These are phyloP conservation scores for Fusarium cyanostomum DNA, from an alignment of 2,329 filamentous ascomycete species.

Conservation along the genomic window DNA sequence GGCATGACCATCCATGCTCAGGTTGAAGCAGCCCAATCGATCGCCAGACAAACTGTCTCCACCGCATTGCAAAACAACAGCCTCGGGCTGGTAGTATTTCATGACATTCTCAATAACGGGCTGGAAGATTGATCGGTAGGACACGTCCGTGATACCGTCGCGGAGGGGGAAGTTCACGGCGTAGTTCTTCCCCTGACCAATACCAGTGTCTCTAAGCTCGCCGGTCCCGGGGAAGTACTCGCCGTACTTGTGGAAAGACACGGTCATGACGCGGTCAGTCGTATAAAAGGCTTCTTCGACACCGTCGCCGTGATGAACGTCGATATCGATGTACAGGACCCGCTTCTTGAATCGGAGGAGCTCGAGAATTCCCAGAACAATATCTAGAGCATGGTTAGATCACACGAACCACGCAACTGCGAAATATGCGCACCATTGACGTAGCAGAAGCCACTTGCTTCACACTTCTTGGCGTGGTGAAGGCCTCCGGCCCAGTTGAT, in stretches of 20 bases:
- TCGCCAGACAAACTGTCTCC: conserved; percentile 95
- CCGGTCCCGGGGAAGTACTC: conserved; percentile 96
- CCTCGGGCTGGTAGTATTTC: conserved; percentile 86
- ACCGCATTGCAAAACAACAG: conserved; percentile 95
- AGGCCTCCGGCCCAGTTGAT: conserved; percentile 98
- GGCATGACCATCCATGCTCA: conserved; percentile 95
- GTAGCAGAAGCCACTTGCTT: conserved; percentile 98
- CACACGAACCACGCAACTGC: background rate
- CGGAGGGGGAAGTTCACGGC: conserved; percentile 91
- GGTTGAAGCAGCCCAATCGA: conserved; percentile 93
- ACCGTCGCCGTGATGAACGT: conserved; percentile 92
- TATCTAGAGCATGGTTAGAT: conserved; percentile 66
- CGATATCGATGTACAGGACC: conserved; percentile 97
- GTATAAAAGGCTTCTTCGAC: conserved; percentile 95
- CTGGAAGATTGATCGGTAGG: conserved; percentile 92
- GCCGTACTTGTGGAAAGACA: conserved; percentile 96
- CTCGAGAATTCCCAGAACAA: conserved; percentile 94
- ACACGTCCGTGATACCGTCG: conserved; percentile 88
- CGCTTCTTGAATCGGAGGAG: conserved; percentile 89
- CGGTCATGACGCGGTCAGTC: conserved; percentile 90
- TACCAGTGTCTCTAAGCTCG: conserved; percentile 84
- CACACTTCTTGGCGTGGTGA: conserved; percentile 96
- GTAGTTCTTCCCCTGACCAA: conserved; percentile 89
- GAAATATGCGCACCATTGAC: conserved; percentile 78
- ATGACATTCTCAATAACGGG: conserved; percentile 89